These are phyloP conservation scores for Xylaria sp. DNA, from an alignment of 2,329 filamentous ascomycete genomes.

Conservation along the genomic window DNA sequence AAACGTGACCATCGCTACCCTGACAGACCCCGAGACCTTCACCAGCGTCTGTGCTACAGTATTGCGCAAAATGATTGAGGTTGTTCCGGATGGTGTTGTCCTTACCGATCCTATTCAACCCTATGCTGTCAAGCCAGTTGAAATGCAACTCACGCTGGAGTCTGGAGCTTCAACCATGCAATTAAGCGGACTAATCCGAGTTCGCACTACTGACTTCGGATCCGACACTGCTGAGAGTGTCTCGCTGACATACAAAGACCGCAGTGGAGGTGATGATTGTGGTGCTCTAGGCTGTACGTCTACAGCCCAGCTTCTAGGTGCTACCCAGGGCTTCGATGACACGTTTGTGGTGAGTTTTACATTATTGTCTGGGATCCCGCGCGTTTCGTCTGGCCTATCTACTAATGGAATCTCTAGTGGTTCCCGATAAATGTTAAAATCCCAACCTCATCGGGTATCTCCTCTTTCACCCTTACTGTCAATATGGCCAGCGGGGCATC, in stretches of 20 bases:
- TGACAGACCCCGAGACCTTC: conserved; percentile 60
- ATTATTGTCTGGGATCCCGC: neutral
- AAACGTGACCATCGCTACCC: conserved; percentile 64
- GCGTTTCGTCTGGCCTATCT: neutral
- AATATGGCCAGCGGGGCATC: conserved; percentile 60
- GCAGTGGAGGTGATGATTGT: conserved; percentile 61
- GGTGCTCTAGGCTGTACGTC: conserved; percentile 58
- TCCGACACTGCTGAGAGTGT: conserved; percentile 58
- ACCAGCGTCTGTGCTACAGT: conserved; percentile 60
- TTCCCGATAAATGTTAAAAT: conserved; percentile 63
- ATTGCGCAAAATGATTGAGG: conserved; percentile 71
- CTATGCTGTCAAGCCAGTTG: conserved; percentile 69
- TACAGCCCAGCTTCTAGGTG: conserved; percentile 58
- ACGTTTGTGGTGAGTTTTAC: conserved; percentile 61
- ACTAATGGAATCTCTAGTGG: conserved; percentile 44
- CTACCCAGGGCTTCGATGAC: conserved; percentile 68
- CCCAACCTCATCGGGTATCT: conserved; percentile 67
- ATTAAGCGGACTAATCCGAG: conserved; percentile 66
- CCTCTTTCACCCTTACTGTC: conserved; percentile 67
- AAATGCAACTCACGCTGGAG: conserved; percentile 65
- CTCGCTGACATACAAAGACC: conserved; percentile 66
- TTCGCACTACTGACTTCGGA: conserved; percentile 63
- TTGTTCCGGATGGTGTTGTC: conserved; percentile 62
- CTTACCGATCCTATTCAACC: conserved; percentile 65
- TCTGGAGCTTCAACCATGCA: conserved; percentile 59